These are phyloP conservation scores for Boletus pseudopeckii DNA, from an alignment of 768 basidiomycete genomes.

Conservation along the genomic window DNA sequence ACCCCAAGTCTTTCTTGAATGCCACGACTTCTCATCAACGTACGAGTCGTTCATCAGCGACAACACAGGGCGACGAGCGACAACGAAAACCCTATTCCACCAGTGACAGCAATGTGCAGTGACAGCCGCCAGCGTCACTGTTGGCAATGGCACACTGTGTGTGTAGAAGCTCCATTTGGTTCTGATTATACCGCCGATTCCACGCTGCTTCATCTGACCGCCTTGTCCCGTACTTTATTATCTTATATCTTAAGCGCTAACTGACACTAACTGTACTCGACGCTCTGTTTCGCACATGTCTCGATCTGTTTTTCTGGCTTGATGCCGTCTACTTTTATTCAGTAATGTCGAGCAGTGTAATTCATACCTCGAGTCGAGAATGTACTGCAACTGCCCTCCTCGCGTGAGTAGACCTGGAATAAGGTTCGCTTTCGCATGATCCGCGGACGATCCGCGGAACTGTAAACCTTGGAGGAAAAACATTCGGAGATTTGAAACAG, in stretches of 20 bases:
- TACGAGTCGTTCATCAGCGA: conserved; percentile 10
- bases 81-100: conserved; percentile 19
- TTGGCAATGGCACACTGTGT: background rate
- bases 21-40: conserved; percentile 19
- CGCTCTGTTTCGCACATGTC: conserved; percentile 5
- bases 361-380: conserved; percentile 4
- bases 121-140: background rate
- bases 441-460: conserved; percentile 27
- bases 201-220: conserved; percentile 18
- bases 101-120: conserved; percentile 8
- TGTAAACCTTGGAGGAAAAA: conserved; percentile 18
- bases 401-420: too few relatives aligned
- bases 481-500: conserved; percentile 29
- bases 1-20: conserved; percentile 30
- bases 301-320: conserved; percentile 4
- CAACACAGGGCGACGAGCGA: conserved; percentile 23
- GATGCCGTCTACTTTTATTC: conserved; percentile 6
- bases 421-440: conserved; percentile 13
- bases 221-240: conserved; percentile 22
- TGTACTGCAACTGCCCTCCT: conserved; percentile 3
- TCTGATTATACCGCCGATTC: background rate
- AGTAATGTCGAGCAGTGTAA: conserved; percentile 8
- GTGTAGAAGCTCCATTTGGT: background rate
- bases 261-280: conserved; percentile 18
- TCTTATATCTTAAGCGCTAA: conserved; percentile 33